Conservation (phyloP, 345 rosid species). For the Salix arbutifolia region DNA sequence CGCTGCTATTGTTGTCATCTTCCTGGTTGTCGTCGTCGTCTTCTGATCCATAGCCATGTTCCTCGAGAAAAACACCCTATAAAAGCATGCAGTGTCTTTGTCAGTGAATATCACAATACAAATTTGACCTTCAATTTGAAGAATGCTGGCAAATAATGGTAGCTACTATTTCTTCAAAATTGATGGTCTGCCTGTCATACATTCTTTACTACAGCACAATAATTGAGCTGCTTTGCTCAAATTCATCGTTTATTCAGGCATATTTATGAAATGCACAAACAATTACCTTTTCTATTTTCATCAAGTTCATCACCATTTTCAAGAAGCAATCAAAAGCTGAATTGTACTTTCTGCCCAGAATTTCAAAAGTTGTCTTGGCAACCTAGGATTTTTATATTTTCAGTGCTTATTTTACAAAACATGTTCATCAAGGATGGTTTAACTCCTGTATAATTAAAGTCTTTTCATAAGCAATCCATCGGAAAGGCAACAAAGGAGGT, state of each 20-base stretch:
- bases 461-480: not conserved
- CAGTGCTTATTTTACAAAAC: not conserved
- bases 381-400: not conserved
- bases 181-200: not conserved
- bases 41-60: constrained; percentile 28
- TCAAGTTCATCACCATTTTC: not conserved
- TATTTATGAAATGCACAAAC: not conserved
- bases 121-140: not conserved
- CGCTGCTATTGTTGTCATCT: not conserved
- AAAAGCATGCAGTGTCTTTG: constrained; percentile 10
- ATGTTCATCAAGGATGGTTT: not conserved
- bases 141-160: not conserved
- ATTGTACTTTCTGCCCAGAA: not conserved
- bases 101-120: not conserved
- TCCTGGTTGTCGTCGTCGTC: constrained; percentile 16
- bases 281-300: not conserved
- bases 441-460: not conserved
- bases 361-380: not conserved
- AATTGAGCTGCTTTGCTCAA: not conserved
- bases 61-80: constrained; percentile 21
- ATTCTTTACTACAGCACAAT: not conserved
- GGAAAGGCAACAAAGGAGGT: not conserved
- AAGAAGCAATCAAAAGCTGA: not conserved
- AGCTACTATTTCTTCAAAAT: not conserved
- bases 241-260: not conserved